Evolutionary conservation across 2,329 filamentous ascomycete species (phyloP).

Genomic region (Parafenestella ontariensis): DNA sequence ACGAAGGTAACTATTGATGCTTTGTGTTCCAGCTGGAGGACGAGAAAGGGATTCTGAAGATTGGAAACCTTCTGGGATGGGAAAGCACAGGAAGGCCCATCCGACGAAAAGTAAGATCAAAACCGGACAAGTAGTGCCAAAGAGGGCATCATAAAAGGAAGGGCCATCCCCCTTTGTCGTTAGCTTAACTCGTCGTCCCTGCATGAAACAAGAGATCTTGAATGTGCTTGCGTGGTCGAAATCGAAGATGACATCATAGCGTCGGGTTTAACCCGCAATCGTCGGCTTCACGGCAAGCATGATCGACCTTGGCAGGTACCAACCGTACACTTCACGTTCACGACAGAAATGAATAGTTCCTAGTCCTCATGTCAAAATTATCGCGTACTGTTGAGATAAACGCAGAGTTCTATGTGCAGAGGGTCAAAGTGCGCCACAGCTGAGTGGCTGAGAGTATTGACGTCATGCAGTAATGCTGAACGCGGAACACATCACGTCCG

Average conservation of each 20-base stretch:
- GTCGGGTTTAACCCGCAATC: slow-evolving; percentile 9
- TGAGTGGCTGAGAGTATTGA: slow-evolving; percentile 4
- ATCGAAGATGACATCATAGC: slow-evolving; percentile 21
- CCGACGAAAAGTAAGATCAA: neutral
- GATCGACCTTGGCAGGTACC: slow-evolving; percentile 25
- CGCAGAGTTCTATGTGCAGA: neutral
- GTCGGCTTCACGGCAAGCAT: slow-evolving; percentile 2
- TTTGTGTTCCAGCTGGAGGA: neutral
- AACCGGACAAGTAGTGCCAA: slow-evolving; percentile 6
- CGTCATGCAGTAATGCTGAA: slow-evolving; percentile 9
- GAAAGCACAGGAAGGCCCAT: neutral
- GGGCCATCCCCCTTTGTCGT: slow-evolving; percentile 10
- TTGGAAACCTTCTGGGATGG: neutral
- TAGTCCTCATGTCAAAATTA: neutral
- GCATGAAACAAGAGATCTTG: slow-evolving; percentile 14
- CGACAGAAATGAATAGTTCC: neutral
- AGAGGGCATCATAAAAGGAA: slow-evolving; percentile 18
- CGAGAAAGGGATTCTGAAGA: neutral
- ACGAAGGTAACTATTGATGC: neutral
- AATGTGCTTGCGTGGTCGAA: slow-evolving; percentile 14
- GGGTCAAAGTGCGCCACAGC: neutral
- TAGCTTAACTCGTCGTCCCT: slow-evolving; percentile 5
- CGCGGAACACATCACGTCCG: neutral
- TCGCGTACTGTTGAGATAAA: neutral
- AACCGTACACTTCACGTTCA: neutral